Percentiles rank a stretch among this genome's conserved stretches.
phyloP scores from a whole-genome alignment of 371 early-diverging fungal genomes.

The Mucor racemosus region DNA sequence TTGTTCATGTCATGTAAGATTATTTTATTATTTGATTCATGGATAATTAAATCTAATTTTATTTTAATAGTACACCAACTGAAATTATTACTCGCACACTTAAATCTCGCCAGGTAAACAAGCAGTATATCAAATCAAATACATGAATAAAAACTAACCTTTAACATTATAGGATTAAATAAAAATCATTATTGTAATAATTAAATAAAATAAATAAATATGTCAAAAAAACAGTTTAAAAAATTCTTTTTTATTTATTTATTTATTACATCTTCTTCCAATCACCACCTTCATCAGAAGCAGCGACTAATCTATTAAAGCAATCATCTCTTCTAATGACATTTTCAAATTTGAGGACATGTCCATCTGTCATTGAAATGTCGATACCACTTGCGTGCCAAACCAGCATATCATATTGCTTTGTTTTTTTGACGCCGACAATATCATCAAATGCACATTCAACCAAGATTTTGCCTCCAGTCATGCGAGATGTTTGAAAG shows the following conservation, averaged over 20 bases:
- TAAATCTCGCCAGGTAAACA: slow-evolving; percentile 76
- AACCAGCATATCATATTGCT: slow-evolving; percentile 39
- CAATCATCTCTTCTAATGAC: slow-evolving; percentile 48
- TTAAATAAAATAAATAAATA: background rate
- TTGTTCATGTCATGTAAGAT: slow-evolving; percentile 91
- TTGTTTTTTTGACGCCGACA: slow-evolving; percentile 42
- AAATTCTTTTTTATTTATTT: background rate
- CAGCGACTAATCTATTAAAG: slow-evolving; percentile 42
- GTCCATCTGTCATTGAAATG: slow-evolving; percentile 33
- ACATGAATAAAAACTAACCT: background rate
- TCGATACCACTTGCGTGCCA: slow-evolving; percentile 47
- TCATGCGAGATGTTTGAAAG: slow-evolving; percentile 46
- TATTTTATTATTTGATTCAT: background rate
- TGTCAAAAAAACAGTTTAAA: background rate
- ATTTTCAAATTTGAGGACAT: slow-evolving; percentile 44
- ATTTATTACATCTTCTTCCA: slow-evolving; percentile 26
- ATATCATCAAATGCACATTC: slow-evolving; percentile 40
- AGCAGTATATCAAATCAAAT: background rate
- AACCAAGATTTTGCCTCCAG: slow-evolving; percentile 40
- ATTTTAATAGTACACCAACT: slow-evolving; percentile 74
- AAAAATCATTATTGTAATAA: background rate
- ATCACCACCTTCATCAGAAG: slow-evolving; percentile 34
- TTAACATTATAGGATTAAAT: slow-evolving; percentile 17
- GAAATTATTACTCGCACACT: slow-evolving; percentile 86
- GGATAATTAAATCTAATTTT: background rate